A percentile compares a stretch with the other conserved stretches of the same genome.
Conservation (phyloP, 2,329 filamentous ascomycete genomes). For the Sphaerulina vaccinii region DNA sequence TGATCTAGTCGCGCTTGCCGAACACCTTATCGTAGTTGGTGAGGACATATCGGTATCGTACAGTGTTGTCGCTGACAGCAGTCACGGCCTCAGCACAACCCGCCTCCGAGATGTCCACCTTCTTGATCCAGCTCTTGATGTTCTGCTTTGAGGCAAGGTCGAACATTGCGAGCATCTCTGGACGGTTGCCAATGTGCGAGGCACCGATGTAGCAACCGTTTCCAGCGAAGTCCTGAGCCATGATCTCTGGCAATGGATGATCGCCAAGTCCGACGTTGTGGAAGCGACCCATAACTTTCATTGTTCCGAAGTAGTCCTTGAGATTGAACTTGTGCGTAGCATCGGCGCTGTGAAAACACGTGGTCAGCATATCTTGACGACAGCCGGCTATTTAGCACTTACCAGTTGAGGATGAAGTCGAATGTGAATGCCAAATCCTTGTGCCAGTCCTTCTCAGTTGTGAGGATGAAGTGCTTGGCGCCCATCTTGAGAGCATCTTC, state of each 20-base stretch:
- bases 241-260: constrained; percentile 62
- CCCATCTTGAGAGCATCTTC: constrained; percentile 60
- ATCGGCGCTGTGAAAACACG: constrained; percentile 57
- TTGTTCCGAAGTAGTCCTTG: constrained; percentile 68
- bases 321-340: constrained; percentile 66
- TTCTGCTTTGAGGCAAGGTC: constrained; percentile 52
- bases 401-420: constrained; percentile 62
- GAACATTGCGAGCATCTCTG: constrained; percentile 54
- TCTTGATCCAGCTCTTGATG: constrained; percentile 57
- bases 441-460: constrained; percentile 58
- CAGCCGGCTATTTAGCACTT: not conserved
- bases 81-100: constrained; percentile 69
- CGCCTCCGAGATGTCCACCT: constrained; percentile 69
- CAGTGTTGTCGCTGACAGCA: constrained; percentile 64
- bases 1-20: constrained; percentile 48
- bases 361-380: not conserved
- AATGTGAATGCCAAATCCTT: constrained; percentile 60
- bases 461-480: constrained; percentile 60
- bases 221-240: constrained; percentile 68
- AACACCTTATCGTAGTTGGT: constrained; percentile 68
- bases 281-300: constrained; percentile 80
- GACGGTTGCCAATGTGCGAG: constrained; percentile 46
- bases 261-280: constrained; percentile 78
- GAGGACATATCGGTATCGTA: constrained; percentile 70
- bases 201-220: constrained; percentile 64